Base-by-base conservation (phyloP, 192 early-diverging fungal genomes). In the Backusella mclennaniae region DNA sequence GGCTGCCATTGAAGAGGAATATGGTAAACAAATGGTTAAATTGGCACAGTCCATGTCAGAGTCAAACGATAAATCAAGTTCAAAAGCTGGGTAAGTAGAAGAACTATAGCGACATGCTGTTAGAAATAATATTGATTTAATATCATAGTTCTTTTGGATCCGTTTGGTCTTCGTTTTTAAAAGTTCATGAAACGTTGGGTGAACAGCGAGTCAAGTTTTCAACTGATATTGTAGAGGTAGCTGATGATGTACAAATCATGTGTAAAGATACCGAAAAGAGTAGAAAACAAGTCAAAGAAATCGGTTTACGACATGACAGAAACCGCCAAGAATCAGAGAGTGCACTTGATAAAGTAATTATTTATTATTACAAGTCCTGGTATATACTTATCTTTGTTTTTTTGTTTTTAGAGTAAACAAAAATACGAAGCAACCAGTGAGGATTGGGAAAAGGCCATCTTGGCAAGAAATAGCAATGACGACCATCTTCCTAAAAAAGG, bases 1-100 rank as follows among this genome's bases (percentile, higher is more conserved):
- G n/a, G 94, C 97, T 1, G 77, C 85, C 5, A 92, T 98, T 41
- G 97, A 99, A 77, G 96, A 95, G 68, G 95, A 97, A 44, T 98
- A 99, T 81, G 93, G 91, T 26, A 86, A 90, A 49, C 84, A 87
- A 49, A 87, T 99, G 85, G 84, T 90, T 39, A 96, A 96, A 75
- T 84, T 97, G 0, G 87, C 91, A 8, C 92, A 91, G 33, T 79
- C 77, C 59, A 86, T 88, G 71, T 83, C 85, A 35, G 91, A 90
- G 77, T 73, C 84, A 19, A 88, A 86, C 82, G 86, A 90, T 44
- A 83, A 82, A 76, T 79, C 83, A 35, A 80, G 86, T 42, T 81
- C 82, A 46, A 93, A 87, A 73, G 85, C 75, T 75, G 89, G 80
- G 85, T 89, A 76, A 76, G 29, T 59, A 35, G 1, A 35, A 59